Percentiles rank a stretch among this genome's conserved stretches.
phyloP scores from a whole-genome alignment of 108 stramenopile genomes.

The Discostella pseudostelligera region DNA sequence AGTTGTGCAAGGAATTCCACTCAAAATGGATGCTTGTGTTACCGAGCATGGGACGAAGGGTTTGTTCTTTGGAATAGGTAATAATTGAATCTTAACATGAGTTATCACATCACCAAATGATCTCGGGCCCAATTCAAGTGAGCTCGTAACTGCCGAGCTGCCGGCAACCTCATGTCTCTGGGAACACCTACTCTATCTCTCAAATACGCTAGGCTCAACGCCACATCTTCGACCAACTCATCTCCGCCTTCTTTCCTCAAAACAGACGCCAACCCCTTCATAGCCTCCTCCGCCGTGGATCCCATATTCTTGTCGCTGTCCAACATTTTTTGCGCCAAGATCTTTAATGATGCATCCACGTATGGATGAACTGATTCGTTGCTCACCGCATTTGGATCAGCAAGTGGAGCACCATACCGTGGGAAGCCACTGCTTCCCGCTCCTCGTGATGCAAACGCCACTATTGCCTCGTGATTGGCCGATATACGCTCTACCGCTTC shows the following conservation, averaged over 20 bases:
- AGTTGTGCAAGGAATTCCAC: slow-evolving; percentile 74
- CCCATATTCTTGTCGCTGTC: slow-evolving; percentile 36
- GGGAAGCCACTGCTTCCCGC: slow-evolving; percentile 82
- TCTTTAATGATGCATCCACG: slow-evolving; percentile 63
- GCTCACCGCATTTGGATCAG: slow-evolving; percentile 84
- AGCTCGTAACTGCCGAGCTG: slow-evolving; percentile 84
- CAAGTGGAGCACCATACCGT: slow-evolving; percentile 71
- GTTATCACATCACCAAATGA: not conserved
- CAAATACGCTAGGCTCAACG: slow-evolving; percentile 72
- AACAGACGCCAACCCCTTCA: slow-evolving; percentile 48
- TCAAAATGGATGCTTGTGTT: slow-evolving; percentile 69
- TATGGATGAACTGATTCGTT: slow-evolving; percentile 57
- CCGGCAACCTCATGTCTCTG: slow-evolving; percentile 88
- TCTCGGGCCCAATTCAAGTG: slow-evolving; percentile 75
- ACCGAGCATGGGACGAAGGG: slow-evolving; percentile 67
- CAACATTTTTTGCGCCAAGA: slow-evolving; percentile 65
- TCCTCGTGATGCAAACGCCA: slow-evolving; percentile 85
- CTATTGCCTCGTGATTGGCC: slow-evolving; percentile 75
- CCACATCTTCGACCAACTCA: slow-evolving; percentile 50
- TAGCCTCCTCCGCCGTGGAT: slow-evolving; percentile 25
- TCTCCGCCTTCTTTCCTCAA: slow-evolving; percentile 61
- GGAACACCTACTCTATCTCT: slow-evolving; percentile 93
- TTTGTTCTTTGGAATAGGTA: slow-evolving; percentile 64
- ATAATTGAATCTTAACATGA: slow-evolving; percentile 3
- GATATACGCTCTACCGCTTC: slow-evolving; percentile 86